phyloP scores from a whole-genome alignment of 73 alveolate species.

The Symbiodinium pilosum region DNA sequence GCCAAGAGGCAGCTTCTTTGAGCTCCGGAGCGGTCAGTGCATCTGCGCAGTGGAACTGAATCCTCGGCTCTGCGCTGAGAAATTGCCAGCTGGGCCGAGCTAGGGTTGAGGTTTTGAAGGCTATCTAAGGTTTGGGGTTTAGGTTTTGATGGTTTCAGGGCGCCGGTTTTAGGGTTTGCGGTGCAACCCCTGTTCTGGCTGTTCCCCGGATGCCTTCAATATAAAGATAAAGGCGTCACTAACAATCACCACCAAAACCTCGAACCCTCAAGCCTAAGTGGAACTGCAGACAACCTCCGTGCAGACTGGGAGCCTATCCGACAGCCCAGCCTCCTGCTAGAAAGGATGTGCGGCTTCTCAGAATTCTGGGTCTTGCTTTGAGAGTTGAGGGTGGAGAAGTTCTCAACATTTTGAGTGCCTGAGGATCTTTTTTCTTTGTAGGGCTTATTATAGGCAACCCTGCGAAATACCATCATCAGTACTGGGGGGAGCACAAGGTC shows the following conservation, averaged over 20 bases:
- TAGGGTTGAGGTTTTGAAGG: neutral
- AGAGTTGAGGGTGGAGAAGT: neutral
- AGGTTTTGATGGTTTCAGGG: neutral
- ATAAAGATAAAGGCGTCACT: too few species aligned
- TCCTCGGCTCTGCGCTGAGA: neutral
- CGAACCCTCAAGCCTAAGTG: too few species aligned
- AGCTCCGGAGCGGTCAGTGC: neutral
- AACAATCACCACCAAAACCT: too few species aligned
- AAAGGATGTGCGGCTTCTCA: neutral
- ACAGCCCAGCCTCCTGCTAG: neutral
- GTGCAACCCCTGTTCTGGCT: neutral
- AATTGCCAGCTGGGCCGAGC: neutral
- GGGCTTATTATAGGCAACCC: too few species aligned
- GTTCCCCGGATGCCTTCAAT: too few species aligned
- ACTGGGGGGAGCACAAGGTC: too few species aligned
- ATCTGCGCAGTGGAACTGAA: constrained; percentile 4
- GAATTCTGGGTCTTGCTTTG: neutral
- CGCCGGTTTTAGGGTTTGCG: neutral
- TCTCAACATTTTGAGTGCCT: too few species aligned
- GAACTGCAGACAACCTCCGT: too few species aligned
- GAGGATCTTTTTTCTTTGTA: too few species aligned
- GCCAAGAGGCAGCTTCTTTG: neutral
- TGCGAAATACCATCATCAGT: too few species aligned
- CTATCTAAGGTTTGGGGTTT: neutral
- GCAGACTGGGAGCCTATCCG: neutral